A percentile compares a stretch with the other conserved stretches of the same genome.
phyloP scores from a whole-genome alignment of 805 yeast species.

The Saccharomyces kudriavzevii region DNA sequence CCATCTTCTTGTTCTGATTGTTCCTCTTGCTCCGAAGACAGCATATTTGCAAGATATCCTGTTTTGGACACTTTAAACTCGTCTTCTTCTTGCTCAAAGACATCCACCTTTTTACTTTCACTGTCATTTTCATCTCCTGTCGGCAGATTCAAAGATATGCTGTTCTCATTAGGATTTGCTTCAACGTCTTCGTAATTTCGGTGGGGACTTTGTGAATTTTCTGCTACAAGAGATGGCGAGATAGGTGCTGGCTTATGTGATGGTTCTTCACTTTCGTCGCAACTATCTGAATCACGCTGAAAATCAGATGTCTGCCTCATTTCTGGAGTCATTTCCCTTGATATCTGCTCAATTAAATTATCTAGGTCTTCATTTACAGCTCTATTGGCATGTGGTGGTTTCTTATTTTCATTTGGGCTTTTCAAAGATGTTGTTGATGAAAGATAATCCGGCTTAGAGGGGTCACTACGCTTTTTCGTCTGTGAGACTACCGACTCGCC shows the following conservation, averaged over 20 bases:
- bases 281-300: background rate
- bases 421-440: background rate
- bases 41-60: conserved; percentile 17
- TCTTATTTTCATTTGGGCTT: background rate
- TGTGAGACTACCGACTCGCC: background rate
- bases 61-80: conserved; percentile 16
- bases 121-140: conserved; percentile 1
- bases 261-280: background rate
- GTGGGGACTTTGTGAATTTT: background rate
- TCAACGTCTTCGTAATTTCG: background rate
- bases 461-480: background rate
- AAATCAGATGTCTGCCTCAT: conserved; percentile 1
- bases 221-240: background rate
- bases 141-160: background rate
- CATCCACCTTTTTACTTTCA: conserved; percentile 7
- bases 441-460: background rate
- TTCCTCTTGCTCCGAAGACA: conserved; percentile 2
- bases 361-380: conserved; percentile 25
- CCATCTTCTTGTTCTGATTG: background rate
- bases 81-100: conserved; percentile 10
- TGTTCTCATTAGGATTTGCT: background rate
- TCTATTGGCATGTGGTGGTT: conserved; percentile 5
- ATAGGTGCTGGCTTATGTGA: background rate
- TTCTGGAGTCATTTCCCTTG: conserved; percentile 27
- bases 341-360: conserved; percentile 25